Percentiles rank a stretch among this genome's conserved stretches.
phyloP scores from a whole-genome alignment of 257 asterid species.

The Jacaranda mimosifolia region DNA sequence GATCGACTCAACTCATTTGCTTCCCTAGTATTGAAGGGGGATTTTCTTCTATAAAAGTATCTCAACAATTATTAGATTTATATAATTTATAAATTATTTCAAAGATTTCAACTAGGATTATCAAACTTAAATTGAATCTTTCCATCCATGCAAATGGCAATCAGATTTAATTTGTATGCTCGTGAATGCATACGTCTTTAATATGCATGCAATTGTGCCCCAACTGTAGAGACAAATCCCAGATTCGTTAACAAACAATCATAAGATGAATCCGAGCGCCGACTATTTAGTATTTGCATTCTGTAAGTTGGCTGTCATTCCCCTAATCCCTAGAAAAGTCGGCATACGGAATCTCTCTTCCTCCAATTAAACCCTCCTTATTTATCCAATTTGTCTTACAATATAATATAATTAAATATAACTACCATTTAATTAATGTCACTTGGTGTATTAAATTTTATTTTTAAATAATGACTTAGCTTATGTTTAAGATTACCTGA shows the following conservation, averaged over 20 bases:
- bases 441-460: constrained; percentile 22
- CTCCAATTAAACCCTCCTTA: constrained; percentile 17
- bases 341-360: constrained; percentile 33
- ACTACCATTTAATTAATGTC: constrained; percentile 22
- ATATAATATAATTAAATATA: not conserved
- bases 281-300: constrained; percentile 56
- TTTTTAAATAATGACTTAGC: constrained; percentile 25
- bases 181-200: not conserved
- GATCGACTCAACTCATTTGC: too few relatives aligned
- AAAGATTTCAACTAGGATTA: too few relatives aligned
- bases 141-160: not conserved
- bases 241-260: constrained; percentile 6
- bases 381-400: constrained; percentile 40
- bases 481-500: constrained; percentile 54
- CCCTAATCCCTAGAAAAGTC: constrained; percentile 46
- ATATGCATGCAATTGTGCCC: not conserved
- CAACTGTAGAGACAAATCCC: constrained; percentile 15
- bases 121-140: not conserved
- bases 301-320: constrained; percentile 65
- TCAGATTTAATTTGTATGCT: not conserved
- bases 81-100: too few relatives aligned
- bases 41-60: too few relatives aligned
- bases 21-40: too few relatives aligned
- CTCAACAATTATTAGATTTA: too few relatives aligned
- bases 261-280: constrained; percentile 38